These are phyloP conservation scores for Postia placenta DNA, from an alignment of 768 basidiomycete genomes.

Conservation along the genomic window DNA sequence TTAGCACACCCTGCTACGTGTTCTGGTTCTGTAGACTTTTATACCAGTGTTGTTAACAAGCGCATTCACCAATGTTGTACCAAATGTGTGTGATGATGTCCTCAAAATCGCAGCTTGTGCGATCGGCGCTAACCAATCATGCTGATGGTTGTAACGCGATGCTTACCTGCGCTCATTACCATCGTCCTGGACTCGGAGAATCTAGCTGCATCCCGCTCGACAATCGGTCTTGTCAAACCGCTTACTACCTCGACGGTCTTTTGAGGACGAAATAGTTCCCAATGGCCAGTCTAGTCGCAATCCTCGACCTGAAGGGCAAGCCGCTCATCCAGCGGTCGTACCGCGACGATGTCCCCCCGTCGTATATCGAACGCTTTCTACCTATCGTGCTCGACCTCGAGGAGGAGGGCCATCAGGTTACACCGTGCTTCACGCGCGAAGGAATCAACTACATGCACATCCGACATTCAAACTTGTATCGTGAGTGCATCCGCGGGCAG, in stretches of 20 bases:
- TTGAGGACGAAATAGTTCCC: background rate
- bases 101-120: no score
- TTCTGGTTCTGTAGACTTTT: no score
- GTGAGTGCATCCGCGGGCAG: conserved; percentile 45
- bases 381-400: conserved; percentile 93
- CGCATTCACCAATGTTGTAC: no score
- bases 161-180: no score
- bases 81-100: no score
- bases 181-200: no score
- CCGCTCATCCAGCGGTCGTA: conserved; percentile 95
- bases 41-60: no score
- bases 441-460: conserved; percentile 99
- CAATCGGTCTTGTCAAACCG: background rate
- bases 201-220: background rate
- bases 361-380: conserved; percentile 89
- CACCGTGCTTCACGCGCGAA: conserved; percentile 92
- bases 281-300: conserved; percentile 76
- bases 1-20: no score
- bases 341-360: conserved; percentile 87
- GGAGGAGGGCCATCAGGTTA: conserved; percentile 94
- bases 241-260: background rate
- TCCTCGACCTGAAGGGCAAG: conserved; percentile 98
- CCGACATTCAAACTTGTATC: conserved; percentile 93
- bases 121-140: no score
- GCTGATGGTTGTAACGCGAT: no score